Evolutionary conservation across 352 stramenopile genomes (phyloP), one percentile per base, ranked within the genome.

Genomic region (Plasmopara muralis): DNA sequence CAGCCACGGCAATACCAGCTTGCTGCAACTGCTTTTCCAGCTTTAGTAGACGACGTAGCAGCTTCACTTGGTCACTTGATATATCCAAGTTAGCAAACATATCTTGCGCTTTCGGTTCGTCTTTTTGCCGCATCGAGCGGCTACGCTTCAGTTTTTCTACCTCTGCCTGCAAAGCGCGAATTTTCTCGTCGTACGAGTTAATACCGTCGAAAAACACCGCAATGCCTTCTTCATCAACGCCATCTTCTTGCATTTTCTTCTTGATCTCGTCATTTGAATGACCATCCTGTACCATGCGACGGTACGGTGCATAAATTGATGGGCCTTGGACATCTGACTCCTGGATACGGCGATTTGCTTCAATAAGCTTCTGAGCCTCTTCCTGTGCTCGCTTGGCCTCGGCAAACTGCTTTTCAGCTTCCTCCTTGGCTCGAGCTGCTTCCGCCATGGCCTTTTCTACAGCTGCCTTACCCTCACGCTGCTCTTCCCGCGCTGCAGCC

Each of bases 1-100:
- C 89, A 28, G 87, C 87, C 42, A 97, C 80, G 47, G 78, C 80
- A 59, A 93, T 93, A 82, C 83, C 83, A 50, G 83, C 83, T 38
- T 89, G 68, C 40, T 87, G 73, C 50, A 93, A 50, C 54, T 91
- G 83, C 57, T 90, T 90, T 37, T 93, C 83, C 2, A 93, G 66
- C 55, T 91, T 91, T 12, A 90, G 53, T 53, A 93, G 43, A 54
- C 83, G 83, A 57, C 83, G 83, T 43, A 93, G 55, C 56, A 93
- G 41, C 51, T 83, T 76, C 7, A 87, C 79, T 60, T 93, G 83
- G 43, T 93, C 83, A 29, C 60, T 77, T 13, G 71, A 78, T 20
- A 78, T 83, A 60, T 88, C 77, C 67, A 88, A 45, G 28, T 88
- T 77, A 0, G 73, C 77, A 34, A 87, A 71, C 73, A 85, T 79